These are phyloP conservation scores for Fusarium pseudocircinatum DNA, from an alignment of 2,329 filamentous ascomycete species.

Conservation along the genomic window DNA sequence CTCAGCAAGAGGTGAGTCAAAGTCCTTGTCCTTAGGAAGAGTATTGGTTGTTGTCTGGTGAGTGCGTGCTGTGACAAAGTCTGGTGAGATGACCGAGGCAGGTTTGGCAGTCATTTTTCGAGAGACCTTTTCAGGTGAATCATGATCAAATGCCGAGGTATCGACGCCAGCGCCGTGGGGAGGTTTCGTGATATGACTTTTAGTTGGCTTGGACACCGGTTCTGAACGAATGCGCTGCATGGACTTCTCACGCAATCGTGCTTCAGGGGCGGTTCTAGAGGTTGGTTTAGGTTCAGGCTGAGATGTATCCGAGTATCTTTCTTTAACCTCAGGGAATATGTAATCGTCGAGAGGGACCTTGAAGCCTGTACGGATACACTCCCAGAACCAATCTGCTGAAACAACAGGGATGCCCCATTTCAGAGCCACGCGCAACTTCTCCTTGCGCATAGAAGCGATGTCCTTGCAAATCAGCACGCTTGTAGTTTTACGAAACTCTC, in stretches of 20 bases:
- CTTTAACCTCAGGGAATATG: slow-evolving; percentile 58
- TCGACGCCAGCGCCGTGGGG: slow-evolving; percentile 48
- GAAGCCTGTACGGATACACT: slow-evolving; percentile 72
- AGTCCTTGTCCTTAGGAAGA: slow-evolving; percentile 36
- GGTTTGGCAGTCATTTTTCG: slow-evolving; percentile 12
- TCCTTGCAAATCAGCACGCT: slow-evolving; percentile 81
- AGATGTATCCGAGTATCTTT: slow-evolving; percentile 37
- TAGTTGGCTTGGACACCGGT: slow-evolving; percentile 16
- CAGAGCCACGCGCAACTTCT: slow-evolving; percentile 82
- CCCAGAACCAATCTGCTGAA: slow-evolving; percentile 83
- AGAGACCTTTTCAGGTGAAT: slow-evolving; percentile 36
- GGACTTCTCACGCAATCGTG: slow-evolving; percentile 11
- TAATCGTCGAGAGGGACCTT: slow-evolving; percentile 57
- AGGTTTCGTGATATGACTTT: slow-evolving; percentile 28
- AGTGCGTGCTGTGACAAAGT: slow-evolving; percentile 55
- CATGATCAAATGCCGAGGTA: slow-evolving; percentile 51
- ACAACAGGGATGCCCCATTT: slow-evolving; percentile 85
- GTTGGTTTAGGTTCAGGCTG: slow-evolving; percentile 10
- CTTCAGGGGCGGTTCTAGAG: neutral
- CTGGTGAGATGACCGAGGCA: slow-evolving; percentile 45
- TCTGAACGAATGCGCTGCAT: slow-evolving; percentile 39
- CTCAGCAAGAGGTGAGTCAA: slow-evolving; percentile 53
- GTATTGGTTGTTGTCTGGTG: slow-evolving; percentile 45
- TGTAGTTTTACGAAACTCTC: slow-evolving; percentile 76
- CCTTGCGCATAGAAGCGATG: slow-evolving; percentile 65